Evolutionary conservation across 2,329 filamentous ascomycete genomes (phyloP).

Genomic region (Aspergillus novoparasiticus): DNA sequence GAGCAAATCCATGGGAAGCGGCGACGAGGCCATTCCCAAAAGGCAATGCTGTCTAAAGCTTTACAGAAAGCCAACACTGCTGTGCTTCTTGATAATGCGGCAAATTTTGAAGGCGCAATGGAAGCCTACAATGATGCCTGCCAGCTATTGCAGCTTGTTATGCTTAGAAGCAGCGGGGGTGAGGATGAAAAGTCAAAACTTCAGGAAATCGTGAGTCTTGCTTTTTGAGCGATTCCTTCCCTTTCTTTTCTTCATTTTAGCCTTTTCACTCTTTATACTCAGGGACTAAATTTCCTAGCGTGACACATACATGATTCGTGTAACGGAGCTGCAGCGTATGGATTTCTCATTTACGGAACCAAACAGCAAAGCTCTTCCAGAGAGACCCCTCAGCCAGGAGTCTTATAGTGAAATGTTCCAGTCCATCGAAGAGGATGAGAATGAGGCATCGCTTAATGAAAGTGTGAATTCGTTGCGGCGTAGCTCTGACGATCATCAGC

Average conservation of each 20-base stretch:
- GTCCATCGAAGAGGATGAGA: conserved; percentile 37
- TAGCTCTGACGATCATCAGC: conserved; percentile 43
- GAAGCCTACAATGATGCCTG: conserved; percentile 92
- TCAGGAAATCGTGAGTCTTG: conserved; percentile 79
- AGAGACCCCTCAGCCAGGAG: conserved; percentile 65
- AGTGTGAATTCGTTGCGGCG: conserved; percentile 55
- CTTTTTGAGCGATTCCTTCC: neutral
- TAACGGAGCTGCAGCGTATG: conserved; percentile 80
- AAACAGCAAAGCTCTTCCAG: conserved; percentile 76
- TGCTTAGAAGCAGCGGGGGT: conserved; percentile 78
- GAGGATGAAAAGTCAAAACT: conserved; percentile 83
- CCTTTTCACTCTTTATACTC: conserved; percentile 5
- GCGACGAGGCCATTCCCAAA: conserved; percentile 68
- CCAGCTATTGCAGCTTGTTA: conserved; percentile 81
- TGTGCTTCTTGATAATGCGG: conserved; percentile 91
- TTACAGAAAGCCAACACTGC: conserved; percentile 95
- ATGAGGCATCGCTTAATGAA: conserved; percentile 49
- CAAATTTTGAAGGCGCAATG: conserved; percentile 89
- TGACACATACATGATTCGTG: conserved; percentile 85
- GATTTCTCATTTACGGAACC: conserved; percentile 51
- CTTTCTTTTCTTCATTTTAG: neutral
- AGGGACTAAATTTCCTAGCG: conserved; percentile 56
- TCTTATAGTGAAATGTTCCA: conserved; percentile 47
- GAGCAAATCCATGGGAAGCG: conserved; percentile 34
- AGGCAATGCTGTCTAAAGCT: conserved; percentile 94